phyloP scores from a whole-genome alignment of 345 rosid species.

The Viola odorata region DNA sequence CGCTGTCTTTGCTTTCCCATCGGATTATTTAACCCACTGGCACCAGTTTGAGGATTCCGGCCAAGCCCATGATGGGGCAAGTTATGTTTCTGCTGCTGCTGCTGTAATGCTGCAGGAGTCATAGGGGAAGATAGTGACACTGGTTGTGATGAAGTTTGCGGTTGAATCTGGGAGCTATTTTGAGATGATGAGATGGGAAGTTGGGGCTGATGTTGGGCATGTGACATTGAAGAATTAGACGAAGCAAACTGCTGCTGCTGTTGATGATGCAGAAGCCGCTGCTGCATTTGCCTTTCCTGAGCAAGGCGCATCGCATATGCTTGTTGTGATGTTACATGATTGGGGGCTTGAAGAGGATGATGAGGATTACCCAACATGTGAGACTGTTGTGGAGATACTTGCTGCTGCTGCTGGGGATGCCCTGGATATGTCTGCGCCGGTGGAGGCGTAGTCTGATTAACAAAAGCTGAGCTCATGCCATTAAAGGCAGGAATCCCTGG shows the following conservation, averaged over 20 bases:
- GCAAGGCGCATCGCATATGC: slow-evolving; percentile 54
- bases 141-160: slow-evolving; percentile 53
- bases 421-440: slow-evolving; percentile 60
- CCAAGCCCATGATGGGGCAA: slow-evolving; percentile 51
- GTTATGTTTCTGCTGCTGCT: slow-evolving; percentile 50
- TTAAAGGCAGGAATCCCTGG: slow-evolving; percentile 65
- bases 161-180: slow-evolving; percentile 62
- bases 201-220: slow-evolving; percentile 59
- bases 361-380: slow-evolving; percentile 51
- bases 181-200: slow-evolving; percentile 68
- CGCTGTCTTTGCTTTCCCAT: slow-evolving; percentile 83
- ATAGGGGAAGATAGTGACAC: slow-evolving; percentile 50
- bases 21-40: slow-evolving; percentile 62
- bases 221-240: slow-evolving; percentile 53
- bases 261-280: slow-evolving; percentile 63
- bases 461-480: slow-evolving; percentile 61
- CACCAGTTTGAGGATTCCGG: slow-evolving; percentile 53
- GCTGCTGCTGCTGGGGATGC: slow-evolving; percentile 66
- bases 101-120: slow-evolving; percentile 47
- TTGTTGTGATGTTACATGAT: slow-evolving; percentile 56
- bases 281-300: slow-evolving; percentile 78
- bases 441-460: slow-evolving; percentile 61
- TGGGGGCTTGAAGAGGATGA: slow-evolving; percentile 58
- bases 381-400: slow-evolving; percentile 56
- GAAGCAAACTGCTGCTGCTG: slow-evolving; percentile 57